Percentiles rank a stretch among this genome's conserved stretches.
Conservation (phyloP, 208 protist species). For the Trypanosoma avium region DNA sequence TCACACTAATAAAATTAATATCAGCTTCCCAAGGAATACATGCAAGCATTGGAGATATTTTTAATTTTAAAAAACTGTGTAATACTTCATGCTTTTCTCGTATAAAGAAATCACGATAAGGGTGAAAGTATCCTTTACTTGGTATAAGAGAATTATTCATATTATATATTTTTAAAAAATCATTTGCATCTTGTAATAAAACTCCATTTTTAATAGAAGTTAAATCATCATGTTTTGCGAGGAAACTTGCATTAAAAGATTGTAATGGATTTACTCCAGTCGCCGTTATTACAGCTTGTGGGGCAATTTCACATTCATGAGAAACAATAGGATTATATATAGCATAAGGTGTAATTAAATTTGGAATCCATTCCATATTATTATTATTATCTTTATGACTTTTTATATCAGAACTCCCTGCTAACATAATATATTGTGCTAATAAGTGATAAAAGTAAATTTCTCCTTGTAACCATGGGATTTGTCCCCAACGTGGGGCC, state of each 20-base stretch:
- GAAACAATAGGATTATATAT: conserved; percentile 22
- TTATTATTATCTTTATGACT: not conserved
- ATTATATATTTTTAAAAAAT: conserved; percentile 1
- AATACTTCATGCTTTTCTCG: conserved; percentile 71
- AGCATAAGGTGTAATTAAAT: conserved; percentile 60
- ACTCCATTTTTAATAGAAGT: conserved; percentile 3
- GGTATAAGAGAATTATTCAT: conserved; percentile 5
- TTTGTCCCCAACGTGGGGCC: conserved; percentile 76
- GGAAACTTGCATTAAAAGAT: conserved; percentile 16
- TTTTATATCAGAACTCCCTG: conserved; percentile 20
- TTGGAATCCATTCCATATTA: conserved; percentile 23
- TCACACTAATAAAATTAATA: conserved; percentile 41
- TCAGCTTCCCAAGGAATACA: conserved; percentile 62
- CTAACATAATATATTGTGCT: conserved; percentile 75
- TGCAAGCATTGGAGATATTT: conserved; percentile 77
- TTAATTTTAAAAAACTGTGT: conserved; percentile 50
- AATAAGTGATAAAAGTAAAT: conserved; percentile 88
- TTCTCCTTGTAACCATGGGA: conserved; percentile 90
- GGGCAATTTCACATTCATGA: not conserved
- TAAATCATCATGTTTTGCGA: conserved; percentile 9
- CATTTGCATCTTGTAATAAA: not conserved
- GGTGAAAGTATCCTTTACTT: conserved; percentile 31
- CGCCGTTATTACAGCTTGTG: conserved; percentile 4
- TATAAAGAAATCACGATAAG: conserved; percentile 79
- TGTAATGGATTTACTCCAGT: not conserved